Base-by-base conservation (phyloP, 768 basidiomycete genomes). In the Hypholoma fasciculare region DNA sequence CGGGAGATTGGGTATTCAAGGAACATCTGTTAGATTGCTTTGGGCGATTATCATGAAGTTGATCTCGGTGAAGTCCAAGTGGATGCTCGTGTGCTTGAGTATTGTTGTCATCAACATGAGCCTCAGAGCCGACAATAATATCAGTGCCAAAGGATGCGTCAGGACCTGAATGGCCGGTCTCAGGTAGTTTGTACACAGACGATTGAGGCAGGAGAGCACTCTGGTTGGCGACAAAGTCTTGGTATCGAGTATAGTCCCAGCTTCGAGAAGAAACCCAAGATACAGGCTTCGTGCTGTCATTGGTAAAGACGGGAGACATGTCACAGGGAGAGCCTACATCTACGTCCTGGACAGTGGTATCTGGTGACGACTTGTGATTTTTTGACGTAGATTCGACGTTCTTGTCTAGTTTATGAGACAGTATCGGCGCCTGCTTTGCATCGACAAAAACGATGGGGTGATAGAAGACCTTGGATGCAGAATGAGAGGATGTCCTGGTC, bases 241-340 rank as follows among this genome's bases (percentile, higher is more conserved):
- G 63, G 57, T 65, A 64, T 26, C 62, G 55, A 12, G 59, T 51
- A 42, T 54, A 55, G 40, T 62, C 54, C 68, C 66, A 67, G 51
- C 67, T 57, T 40, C 57, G 52, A 13, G 60, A 55, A 19, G 68
- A 69, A 37, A 69, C 58, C 68, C 68, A 67, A 42, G 63, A 62
- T 37, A 60, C 49, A 16, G 56, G 55, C n/a, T 54, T 65, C 61
- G 58, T 14, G 13, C 13, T 14, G 40, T 42, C 40, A 8, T 17
- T 5, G 13, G 40, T 17, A 42, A 7, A 42, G 9, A 34, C 6
- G 1, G 30, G 30, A 2, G 30, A 9, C 30, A 9, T 34, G 30
- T 9, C 30, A 34, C 2, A 34, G 9, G 6, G 30, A 7, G 30
- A 6, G 30, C 6, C 30, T 9, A 34, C 3, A 34, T 34, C 30